Base-by-base conservation (phyloP, 805 yeast genomes). In the Lipomyces spencermartinsiae region DNA sequence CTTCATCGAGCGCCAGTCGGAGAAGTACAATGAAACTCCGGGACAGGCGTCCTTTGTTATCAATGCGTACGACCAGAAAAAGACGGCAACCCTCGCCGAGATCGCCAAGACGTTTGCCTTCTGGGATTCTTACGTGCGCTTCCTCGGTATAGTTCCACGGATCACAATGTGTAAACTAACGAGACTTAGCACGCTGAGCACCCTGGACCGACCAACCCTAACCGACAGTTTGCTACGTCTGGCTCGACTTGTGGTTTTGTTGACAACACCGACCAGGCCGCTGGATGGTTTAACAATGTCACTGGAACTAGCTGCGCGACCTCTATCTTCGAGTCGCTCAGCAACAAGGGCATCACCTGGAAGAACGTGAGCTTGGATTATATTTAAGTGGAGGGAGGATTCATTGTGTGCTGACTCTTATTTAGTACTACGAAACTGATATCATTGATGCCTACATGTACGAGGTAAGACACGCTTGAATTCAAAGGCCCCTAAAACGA, bases 201-300 rank as follows among this genome's bases (percentile, higher is more conserved):
- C 55, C 61, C 61, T 16, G 61, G 61, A 29, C 55, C 61, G 6
- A 58, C 61, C 12, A n/a, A 35, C 61, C 61, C 61, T 19, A 58
- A 58, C 9, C 61, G 61, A 8, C 33, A 29, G 9, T 58, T 58
- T 10, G 61, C 61, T 49, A 58, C 61, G 31, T 31, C 61, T 58
- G 61, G 61, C 5, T 58, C 61, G n/a, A 58, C 61, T 46, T 58
- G 61, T 1, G 61, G 61, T 4, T 35, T 29, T 31, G 55, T 58
- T 19, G 61, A 58, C 61, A 54, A 54, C 37, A 58, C 61, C 57
- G 61, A n/a, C 19, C 61, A 43, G 61, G 33, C 61, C 9, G 37
- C 58, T 54, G 61, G 61, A n/a, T 33, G 19, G 62, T 33, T 14
- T 7, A 35, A 34, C 5, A 58, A 31, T 8, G 56, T 58, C 9